phyloP scores from a whole-genome alignment of 169 alveolate species.

The Eimeria zaria region DNA sequence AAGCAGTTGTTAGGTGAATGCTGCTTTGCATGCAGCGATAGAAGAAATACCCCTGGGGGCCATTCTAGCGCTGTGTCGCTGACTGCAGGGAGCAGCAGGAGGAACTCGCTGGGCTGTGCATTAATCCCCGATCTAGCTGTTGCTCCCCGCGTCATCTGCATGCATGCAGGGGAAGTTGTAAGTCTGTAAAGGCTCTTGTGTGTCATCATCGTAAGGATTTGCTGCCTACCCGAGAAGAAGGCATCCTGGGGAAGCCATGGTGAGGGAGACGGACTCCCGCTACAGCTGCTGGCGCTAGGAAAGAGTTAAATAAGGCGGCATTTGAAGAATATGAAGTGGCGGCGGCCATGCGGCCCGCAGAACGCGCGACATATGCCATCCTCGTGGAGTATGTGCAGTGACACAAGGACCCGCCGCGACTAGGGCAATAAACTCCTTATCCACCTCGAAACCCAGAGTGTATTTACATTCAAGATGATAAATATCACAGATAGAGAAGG shows the following conservation, averaged over 20 bases:
- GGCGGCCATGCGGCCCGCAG: conserved; percentile 21
- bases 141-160: background rate
- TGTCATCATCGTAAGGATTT: background rate
- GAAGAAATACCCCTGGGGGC: background rate
- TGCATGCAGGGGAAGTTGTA: too few relatives aligned
- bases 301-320: background rate
- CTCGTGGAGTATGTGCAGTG: background rate
- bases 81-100: conserved; percentile 14
- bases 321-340: background rate
- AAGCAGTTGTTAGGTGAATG: background rate
- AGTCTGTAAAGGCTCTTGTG: too few relatives aligned
- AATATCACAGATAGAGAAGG: background rate
- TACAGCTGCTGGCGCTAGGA: background rate
- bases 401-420: conserved; percentile 1
- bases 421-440: background rate
- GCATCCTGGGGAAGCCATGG: background rate
- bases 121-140: background rate
- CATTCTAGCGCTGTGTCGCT: background rate
- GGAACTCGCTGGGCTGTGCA: background rate
- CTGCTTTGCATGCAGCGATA: background rate
- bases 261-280: background rate
- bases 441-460: conserved; percentile 2
- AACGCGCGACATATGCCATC: conserved; percentile 21
- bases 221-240: background rate
- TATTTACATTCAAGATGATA: background rate